Percentiles rank a stretch among this genome's conserved stretches.
phyloP scores from a whole-genome alignment of 202 grass and related monocot genomes.

The Saccharum hybrid region DNA sequence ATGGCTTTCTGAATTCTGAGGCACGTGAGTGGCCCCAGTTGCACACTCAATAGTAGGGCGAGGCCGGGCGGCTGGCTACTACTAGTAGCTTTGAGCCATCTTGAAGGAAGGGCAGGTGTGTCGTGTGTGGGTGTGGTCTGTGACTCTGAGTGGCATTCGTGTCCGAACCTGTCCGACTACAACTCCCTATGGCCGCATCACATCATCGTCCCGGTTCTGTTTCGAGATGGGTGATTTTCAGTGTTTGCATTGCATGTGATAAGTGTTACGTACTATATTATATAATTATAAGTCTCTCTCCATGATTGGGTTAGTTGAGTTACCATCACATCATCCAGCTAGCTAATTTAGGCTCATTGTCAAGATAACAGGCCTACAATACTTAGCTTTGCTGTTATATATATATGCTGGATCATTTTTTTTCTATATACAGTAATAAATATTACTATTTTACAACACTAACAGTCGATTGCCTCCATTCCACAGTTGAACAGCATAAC shows the following conservation, averaged over 20 bases:
- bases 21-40: conserved; percentile 32
- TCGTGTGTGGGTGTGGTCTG: too few species aligned
- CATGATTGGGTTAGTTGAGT: conserved; percentile 16
- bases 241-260: neutral
- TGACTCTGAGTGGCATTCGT: neutral
- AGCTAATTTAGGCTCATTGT: neutral
- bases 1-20: neutral
- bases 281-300: too few species aligned
- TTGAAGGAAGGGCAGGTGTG: neutral
- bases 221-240: neutral
- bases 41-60: too few species aligned
- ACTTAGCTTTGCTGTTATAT: too few species aligned
- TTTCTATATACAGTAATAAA: too few species aligned
- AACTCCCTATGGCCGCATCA: neutral
- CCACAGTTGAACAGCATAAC: too few species aligned
- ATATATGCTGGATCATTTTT: too few species aligned
- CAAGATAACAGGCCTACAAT: too few species aligned
- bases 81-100: neutral
- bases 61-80: too few species aligned
- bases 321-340: conserved; percentile 18
- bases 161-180: conserved; percentile 15
- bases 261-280: too few species aligned
- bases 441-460: too few species aligned
- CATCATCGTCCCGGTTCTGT: neutral
- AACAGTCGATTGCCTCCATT: too few species aligned